phyloP scores from a whole-genome alignment of 2,329 filamentous ascomycete genomes.

The Emergomyces pasteurianus region DNA sequence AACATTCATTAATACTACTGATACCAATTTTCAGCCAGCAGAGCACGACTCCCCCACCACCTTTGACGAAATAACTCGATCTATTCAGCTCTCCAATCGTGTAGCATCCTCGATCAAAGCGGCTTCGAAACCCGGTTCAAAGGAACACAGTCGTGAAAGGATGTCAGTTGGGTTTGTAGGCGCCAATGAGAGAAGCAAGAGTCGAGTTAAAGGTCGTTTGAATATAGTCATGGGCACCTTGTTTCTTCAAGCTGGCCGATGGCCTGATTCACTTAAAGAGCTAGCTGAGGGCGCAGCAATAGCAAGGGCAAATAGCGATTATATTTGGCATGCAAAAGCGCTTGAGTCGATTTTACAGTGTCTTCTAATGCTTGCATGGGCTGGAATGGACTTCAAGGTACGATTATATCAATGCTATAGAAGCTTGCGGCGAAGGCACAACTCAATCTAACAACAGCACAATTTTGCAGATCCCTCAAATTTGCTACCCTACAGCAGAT shows the following conservation, averaged over 20 bases:
- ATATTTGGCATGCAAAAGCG: constrained; percentile 95
- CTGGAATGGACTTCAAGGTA: constrained; percentile 60
- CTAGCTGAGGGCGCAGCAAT: constrained; percentile 67
- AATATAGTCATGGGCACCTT: constrained; percentile 71
- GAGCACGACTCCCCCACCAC: constrained; percentile 39
- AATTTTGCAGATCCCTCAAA: constrained; percentile 37
- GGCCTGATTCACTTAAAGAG: constrained; percentile 77
- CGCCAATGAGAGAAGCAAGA: constrained; percentile 63
- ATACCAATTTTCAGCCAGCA: constrained; percentile 19
- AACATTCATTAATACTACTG: constrained; percentile 27
- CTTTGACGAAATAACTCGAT: constrained; percentile 41
- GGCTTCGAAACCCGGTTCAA: constrained; percentile 31
- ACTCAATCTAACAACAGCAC: background rate
- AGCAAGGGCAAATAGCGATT: constrained; percentile 71
- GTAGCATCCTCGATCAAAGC: constrained; percentile 28
- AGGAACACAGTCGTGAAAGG: constrained; percentile 48
- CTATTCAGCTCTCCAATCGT: constrained; percentile 28
- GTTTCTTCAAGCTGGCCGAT: constrained; percentile 79
- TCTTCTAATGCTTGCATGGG: constrained; percentile 73
- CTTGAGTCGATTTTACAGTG: constrained; percentile 77
- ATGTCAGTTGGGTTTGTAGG: constrained; percentile 52
- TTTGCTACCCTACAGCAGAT: constrained; percentile 41
- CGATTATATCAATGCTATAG: background rate
- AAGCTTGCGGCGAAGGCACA: constrained; percentile 6
- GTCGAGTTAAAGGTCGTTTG: constrained; percentile 68